Conservation (phyloP, 2,329 filamentous ascomycete genomes). For the Colletotrichum abscissum region DNA sequence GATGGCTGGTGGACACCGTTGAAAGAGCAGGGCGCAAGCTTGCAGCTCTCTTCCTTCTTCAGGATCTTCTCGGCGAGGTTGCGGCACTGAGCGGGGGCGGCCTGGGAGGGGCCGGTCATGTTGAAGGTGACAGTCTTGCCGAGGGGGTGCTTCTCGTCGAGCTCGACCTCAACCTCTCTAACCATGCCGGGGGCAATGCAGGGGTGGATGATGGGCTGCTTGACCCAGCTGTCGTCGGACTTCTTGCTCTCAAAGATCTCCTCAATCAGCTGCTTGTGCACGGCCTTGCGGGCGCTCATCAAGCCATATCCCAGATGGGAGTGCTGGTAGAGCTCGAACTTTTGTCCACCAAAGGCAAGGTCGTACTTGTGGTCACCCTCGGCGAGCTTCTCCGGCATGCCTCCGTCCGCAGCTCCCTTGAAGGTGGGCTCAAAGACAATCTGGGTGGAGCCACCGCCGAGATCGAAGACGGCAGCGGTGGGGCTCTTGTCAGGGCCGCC, state of each 20-base stretch:
- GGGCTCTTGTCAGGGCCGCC: constrained; percentile 89
- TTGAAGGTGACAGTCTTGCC: constrained; percentile 76
- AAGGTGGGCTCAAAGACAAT: constrained; percentile 99
- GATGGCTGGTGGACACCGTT: constrained; percentile 96
- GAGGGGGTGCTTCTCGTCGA: constrained; percentile 74
- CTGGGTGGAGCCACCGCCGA: constrained; percentile 96
- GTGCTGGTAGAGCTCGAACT: constrained; percentile 96
- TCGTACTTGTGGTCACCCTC: constrained; percentile 97
- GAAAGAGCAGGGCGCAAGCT: constrained; percentile 94
- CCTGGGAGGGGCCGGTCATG: constrained; percentile 85
- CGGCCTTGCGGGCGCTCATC: constrained; percentile 91
- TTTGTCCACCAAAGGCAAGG: constrained; percentile 87
- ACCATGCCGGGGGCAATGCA: constrained; percentile 87
- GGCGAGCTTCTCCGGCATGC: constrained; percentile 85
- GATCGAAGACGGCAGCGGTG: constrained; percentile 94
- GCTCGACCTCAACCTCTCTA: constrained; percentile 77
- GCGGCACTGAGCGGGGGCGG: constrained; percentile 88
- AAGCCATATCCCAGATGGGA: constrained; percentile 97
- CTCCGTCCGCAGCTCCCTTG: constrained; percentile 75
- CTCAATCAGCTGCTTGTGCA: constrained; percentile 81
- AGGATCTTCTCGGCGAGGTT: constrained; percentile 90
- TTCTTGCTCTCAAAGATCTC: constrained; percentile 74
- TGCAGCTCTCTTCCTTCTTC: constrained; percentile 85
- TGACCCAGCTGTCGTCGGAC: constrained; percentile 73
- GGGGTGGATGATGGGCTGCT: constrained; percentile 80